Base-by-base conservation (phyloP, 495 filamentous ascomycete genomes). In the Penicillium samsonianum region DNA sequence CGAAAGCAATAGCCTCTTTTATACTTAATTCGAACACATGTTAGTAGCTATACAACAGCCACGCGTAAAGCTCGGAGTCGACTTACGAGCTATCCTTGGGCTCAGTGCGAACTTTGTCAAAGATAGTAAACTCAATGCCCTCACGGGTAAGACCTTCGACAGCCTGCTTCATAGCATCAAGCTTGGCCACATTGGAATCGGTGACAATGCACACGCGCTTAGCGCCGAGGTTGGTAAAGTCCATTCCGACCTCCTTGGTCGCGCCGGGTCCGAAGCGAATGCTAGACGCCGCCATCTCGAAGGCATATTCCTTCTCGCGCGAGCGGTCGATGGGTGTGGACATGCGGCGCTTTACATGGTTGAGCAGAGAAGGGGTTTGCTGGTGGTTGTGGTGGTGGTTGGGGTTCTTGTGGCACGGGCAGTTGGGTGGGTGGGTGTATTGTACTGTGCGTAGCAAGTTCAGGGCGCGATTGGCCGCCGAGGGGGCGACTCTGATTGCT, bases 191-290 rank as follows among this genome's bases (percentile, higher is more conserved):
- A 35, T 82, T 96, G 45, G 70, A 68, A 67, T 98, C 94, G 46
- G 94, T 98, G 19, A 98, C 91, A 22, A 98, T 86, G 66, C 90
- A 89, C 35, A 98, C 92, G 30, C 85, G 84, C 75, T 90, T 90
- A 2, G 87, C 83, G 16, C 87, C 87, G 82, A 98, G 84, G 68
- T 98, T 98, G 73, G 83, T 83, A 64, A 98, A 87, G 72, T 98
- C 94, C 94, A 98, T 98, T 58, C 94, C 94, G n/a, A 98, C 92
- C 73, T 98, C 94, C 70, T 89, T 87, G 14, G 94, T 98, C n/a
- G 85, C 87, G 4, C 94, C 94, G 0, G 90, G 89, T 0, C 94
- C 94, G 64, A 96, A 98, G 16, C 95, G 87, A 67, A 98, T 96
- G 42, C 85, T 90, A 1, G 90, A 94, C 5, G 94, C 90, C 2